Base-by-base conservation (phyloP, 306 rosid species). In the Trifolium repens region DNA sequence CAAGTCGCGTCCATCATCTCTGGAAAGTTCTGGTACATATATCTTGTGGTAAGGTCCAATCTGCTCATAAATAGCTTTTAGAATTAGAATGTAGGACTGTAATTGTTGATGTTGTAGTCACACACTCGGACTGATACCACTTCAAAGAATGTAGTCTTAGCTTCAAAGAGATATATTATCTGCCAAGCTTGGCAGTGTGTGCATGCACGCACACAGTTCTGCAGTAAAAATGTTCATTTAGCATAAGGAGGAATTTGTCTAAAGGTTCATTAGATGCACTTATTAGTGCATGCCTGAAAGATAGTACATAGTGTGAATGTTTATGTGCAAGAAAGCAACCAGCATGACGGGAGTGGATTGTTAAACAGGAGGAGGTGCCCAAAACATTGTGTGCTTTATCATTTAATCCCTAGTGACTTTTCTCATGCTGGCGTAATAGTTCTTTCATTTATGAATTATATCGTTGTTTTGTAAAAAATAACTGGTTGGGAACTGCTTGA, bases 1-100 rank as follows among this genome's bases (percentile, higher is more conserved):
- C 99, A 94, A 89, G 77, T 94, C 58, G 81, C 84, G 84, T 94
- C 99, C 80, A 87, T 94, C 79, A 61, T 94, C 84, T 94, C 99
- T 15, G 99, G 90, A 78, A 94, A 87, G 71, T 91, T 94, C 76
- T 94, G 96, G 96, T 91, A 85, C 83, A 87, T 87, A 8, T 90
- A 89, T 88, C 84, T 94, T 73, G 87, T 87, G 96, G 97, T 94
- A 85, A 87, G 85, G 12, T 43, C 5, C 76, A 35, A 60, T 65
- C 58, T 53, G 46, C 68, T 84, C 52, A 0, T 63, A 14, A 42
- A 26, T 79, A 68, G 60, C 65, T 70, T 61, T 53, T 63, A 19
- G 49, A 55, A 3, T 54, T 55, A 32, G 37, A 42, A 59, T 78
- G 43, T 55, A 62, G 67, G 50, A 7, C 2, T 32, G 62, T 69